Conservation (phyloP, 495 filamentous ascomycete species). For the Hyphodiscus hymeniophilus region DNA sequence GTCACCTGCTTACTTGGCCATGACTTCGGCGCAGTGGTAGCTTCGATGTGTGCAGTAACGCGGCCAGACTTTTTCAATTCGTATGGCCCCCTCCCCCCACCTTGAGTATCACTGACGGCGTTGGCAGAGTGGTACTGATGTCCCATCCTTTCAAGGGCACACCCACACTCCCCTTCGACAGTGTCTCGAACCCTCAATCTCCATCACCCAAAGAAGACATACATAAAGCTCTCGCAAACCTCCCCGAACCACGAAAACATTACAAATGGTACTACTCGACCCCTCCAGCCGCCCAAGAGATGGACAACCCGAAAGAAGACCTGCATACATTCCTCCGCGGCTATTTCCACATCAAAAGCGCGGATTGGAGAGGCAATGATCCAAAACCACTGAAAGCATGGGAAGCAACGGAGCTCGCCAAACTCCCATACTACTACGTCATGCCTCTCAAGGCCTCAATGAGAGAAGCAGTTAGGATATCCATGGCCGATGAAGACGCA, state of each 20-base stretch:
- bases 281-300: conserved; percentile 44
- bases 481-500: conserved; percentile 43
- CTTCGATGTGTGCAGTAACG: conserved; percentile 51
- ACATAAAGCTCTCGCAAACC: conserved; percentile 43
- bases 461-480: conserved; percentile 41
- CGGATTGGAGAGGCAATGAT: conserved; percentile 46
- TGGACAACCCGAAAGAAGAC: conserved; percentile 44
- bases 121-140: conserved; percentile 37
- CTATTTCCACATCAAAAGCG: conserved; percentile 63
- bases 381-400: conserved; percentile 45
- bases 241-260: conserved; percentile 49
- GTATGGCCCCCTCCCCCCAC: neutral
- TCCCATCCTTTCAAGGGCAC: conserved; percentile 48
- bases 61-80: conserved; percentile 55
- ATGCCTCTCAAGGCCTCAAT: conserved; percentile 52
- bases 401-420: conserved; percentile 44
- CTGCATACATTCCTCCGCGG: conserved; percentile 52
- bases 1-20: conserved; percentile 58
- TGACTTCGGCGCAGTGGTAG: conserved; percentile 55
- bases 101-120: neutral
- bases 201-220: conserved; percentile 34
- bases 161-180: conserved; percentile 43
- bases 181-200: conserved; percentile 22
- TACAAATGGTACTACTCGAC: conserved; percentile 67
- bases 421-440: conserved; percentile 61